A percentile compares a stretch with the other conserved stretches of the same genome.
phyloP scores from a whole-genome alignment of 2,329 filamentous ascomycete species.

The Arthrobotrys conoides region DNA sequence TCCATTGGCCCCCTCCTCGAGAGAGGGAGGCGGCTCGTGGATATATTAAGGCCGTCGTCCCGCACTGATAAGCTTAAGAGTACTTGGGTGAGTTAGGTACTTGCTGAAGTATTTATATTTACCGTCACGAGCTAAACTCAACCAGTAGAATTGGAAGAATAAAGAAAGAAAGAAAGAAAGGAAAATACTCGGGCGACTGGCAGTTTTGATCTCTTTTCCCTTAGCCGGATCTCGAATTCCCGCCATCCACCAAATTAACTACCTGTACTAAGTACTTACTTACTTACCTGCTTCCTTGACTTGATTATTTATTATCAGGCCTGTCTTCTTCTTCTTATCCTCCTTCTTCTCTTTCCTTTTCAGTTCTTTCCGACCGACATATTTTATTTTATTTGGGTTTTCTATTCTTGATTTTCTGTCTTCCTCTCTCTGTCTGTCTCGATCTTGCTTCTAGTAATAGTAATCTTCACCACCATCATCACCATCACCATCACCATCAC shows the following conservation, averaged over 20 bases:
- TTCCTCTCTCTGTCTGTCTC: background rate
- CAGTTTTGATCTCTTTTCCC: background rate
- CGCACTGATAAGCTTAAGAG: slow-evolving; percentile 25
- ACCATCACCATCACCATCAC: slow-evolving; percentile 1
- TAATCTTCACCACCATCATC: background rate
- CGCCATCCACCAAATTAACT: no score
- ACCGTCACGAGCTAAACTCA: no score
- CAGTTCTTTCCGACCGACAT: background rate
- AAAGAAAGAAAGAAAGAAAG: background rate
- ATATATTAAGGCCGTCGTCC: slow-evolving; percentile 19
- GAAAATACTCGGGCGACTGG: slow-evolving; percentile 7
- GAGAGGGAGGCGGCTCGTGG: slow-evolving; percentile 14
- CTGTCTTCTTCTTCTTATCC: background rate
- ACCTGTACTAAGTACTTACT: no score
- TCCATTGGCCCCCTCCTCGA: slow-evolving; percentile 30
- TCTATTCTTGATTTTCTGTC: background rate
- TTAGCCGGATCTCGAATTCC: slow-evolving; percentile 22
- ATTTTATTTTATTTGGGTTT: background rate
- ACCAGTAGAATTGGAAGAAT: no score
- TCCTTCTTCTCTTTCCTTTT: background rate
- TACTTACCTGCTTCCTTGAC: no score
- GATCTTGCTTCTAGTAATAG: no score
- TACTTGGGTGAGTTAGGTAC: no score
- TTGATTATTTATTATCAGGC: background rate
- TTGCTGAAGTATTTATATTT: no score